Conservation (phyloP, 148 eudicot genomes). For the Vaccinium vitisidaea region DNA sequence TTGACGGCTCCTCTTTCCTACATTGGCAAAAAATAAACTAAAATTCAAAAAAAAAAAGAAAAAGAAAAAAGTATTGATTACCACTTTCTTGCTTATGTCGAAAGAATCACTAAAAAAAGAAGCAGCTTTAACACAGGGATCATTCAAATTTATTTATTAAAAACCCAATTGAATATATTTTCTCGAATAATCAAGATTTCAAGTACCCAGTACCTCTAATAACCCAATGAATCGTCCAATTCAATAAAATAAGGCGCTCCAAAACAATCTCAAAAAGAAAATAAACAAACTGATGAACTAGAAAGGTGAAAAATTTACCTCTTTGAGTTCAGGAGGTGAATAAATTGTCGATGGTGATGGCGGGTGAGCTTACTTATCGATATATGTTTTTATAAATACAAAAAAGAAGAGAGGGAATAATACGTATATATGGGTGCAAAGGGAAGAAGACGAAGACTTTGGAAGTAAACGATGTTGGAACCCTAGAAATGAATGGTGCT, state of each 20-base stretch:
- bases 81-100: not conserved
- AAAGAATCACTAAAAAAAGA: not conserved
- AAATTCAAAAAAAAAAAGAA: not conserved
- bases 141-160: not conserved
- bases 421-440: no score
- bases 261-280: not conserved
- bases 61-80: not conserved
- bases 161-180: not conserved
- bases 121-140: not conserved
- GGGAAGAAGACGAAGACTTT: not conserved
- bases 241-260: not conserved
- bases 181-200: not conserved
- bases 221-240: not conserved
- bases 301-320: not conserved
- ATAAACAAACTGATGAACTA: not conserved
- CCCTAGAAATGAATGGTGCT: not conserved
- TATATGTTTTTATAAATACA: not conserved
- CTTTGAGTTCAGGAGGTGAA: not conserved
- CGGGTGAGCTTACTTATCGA: not conserved
- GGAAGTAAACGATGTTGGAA: not conserved
- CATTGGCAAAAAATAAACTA: not conserved
- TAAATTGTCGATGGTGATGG: not conserved
- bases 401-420: not conserved
- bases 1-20: not conserved
- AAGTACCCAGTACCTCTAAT: not conserved